Conservation (phyloP, 768 basidiomycete genomes). For the Russula griseocarnosa region DNA sequence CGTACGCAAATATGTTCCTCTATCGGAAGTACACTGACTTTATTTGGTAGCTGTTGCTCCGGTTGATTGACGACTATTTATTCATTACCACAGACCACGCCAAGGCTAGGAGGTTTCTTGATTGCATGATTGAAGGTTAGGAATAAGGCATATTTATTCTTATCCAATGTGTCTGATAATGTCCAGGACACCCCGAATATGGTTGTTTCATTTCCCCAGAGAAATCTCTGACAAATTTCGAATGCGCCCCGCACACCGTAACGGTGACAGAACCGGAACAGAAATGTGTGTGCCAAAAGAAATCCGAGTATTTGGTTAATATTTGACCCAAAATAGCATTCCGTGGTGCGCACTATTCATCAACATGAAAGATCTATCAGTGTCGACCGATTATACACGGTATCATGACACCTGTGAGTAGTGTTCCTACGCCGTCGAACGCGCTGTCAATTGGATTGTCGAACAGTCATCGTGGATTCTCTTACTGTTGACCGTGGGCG, state of each 20-base stretch:
- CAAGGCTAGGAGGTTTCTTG: conserved; percentile 65
- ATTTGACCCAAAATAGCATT: conserved; percentile 51
- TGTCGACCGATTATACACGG: conserved; percentile 74
- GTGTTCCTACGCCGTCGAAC: neutral
- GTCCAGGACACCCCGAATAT: conserved; percentile 83
- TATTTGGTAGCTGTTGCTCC: conserved; percentile 61
- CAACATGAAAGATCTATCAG: conserved; percentile 67
- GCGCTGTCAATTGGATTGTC: neutral
- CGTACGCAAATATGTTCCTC: conserved; percentile 45
- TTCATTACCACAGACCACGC: conserved; percentile 66
- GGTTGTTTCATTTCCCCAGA: conserved; percentile 86
- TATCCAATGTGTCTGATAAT: neutral
- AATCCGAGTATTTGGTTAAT: neutral
- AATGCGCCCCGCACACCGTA: conserved; percentile 49
- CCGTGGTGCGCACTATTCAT: conserved; percentile 92
- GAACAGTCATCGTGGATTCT: conserved; percentile 58
- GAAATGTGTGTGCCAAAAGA: conserved; percentile 33
- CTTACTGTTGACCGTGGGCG: conserved; percentile 67
- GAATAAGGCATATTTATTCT: neutral
- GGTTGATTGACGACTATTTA: conserved; percentile 94
- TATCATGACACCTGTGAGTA: conserved; percentile 56
- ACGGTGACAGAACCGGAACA: conserved; percentile 50
- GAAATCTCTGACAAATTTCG: conserved; percentile 89
- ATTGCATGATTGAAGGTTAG: conserved; percentile 69
- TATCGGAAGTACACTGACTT: neutral